Evolutionary conservation across 2,329 filamentous ascomycete species (phyloP).

Genomic region (Daldinia sp.): DNA sequence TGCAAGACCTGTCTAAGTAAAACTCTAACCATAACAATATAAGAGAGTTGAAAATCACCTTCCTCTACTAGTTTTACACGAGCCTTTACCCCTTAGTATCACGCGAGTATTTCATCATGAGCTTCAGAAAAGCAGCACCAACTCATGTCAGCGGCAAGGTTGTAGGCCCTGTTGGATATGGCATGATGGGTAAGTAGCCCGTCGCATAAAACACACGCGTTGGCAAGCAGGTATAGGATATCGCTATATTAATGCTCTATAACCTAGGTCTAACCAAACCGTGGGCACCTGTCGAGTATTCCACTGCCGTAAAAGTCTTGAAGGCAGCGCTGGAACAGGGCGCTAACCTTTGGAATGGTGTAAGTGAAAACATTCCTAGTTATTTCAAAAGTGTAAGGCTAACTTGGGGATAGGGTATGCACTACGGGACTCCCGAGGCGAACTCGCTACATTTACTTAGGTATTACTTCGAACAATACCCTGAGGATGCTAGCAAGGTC

Average conservation of each 20-base stretch:
- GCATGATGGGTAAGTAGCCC: conserved; percentile 23
- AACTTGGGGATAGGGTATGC: conserved; percentile 8
- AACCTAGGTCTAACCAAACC: conserved; percentile 26
- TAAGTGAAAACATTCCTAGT: neutral
- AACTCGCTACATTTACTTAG: conserved; percentile 66
- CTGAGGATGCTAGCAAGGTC: conserved; percentile 66
- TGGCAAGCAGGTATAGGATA: too few species aligned
- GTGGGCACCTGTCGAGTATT: conserved; percentile 29
- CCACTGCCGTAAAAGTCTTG: conserved; percentile 27
- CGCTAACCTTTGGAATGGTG: conserved; percentile 36
- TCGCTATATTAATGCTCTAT: neutral
- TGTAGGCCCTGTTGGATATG: conserved; percentile 30
- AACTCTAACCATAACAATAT: neutral
- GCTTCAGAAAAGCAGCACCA: neutral
- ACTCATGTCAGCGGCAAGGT: conserved; percentile 18
- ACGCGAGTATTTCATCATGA: neutral
- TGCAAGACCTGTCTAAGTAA: neutral
- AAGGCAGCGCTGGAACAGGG: conserved; percentile 32
- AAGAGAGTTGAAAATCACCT: neutral
- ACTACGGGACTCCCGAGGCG: conserved; percentile 57
- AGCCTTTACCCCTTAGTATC: neutral
- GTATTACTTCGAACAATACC: conserved; percentile 66
- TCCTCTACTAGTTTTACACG: neutral
- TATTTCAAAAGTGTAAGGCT: neutral
- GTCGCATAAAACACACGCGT: neutral